Evolutionary conservation across 768 basidiomycete genomes (phyloP).

Genomic region (Fibroporia radiculosa): DNA sequence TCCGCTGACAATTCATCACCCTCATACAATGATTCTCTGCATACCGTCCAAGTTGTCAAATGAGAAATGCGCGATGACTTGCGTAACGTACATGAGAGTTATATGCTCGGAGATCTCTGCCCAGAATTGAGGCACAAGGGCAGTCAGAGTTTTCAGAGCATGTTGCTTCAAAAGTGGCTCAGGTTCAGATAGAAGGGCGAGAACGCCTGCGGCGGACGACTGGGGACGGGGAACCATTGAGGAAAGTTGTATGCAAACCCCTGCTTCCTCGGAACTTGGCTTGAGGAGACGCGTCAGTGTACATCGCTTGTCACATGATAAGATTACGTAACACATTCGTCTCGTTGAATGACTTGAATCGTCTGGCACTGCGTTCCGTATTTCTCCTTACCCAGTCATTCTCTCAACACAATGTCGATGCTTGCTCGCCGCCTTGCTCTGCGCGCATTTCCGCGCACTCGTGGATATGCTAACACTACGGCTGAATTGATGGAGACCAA

Average conservation of each 20-base stretch:
- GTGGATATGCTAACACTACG: conserved; percentile 20
- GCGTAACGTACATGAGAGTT: conserved; percentile 66
- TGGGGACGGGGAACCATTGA: conserved; percentile 66
- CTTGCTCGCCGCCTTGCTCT: conserved; percentile 41
- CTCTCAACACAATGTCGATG: conserved; percentile 18
- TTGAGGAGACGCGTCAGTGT: conserved; percentile 32
- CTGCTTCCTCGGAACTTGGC: conserved; percentile 6
- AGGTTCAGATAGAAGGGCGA: conserved; percentile 86
- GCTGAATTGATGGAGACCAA: conserved; percentile 12
- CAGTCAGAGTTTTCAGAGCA: conserved; percentile 77
- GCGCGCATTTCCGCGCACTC: conserved; percentile 33
- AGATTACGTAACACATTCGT: too few species aligned
- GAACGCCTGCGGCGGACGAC: conserved; percentile 82
- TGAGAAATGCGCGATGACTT: not conserved
- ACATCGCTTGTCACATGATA: conserved; percentile 3
- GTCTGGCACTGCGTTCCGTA: not conserved
- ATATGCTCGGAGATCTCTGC: conserved; percentile 97
- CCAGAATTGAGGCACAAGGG: conserved; percentile 93
- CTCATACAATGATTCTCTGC: conserved; percentile 88
- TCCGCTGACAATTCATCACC: conserved; percentile 63
- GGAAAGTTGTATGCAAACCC: conserved; percentile 7
- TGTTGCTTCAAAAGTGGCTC: conserved; percentile 84
- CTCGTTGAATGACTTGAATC: conserved; percentile 6
- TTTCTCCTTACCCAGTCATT: conserved; percentile 1
- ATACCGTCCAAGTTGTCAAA: conserved; percentile 3